Evolutionary conservation across 148 eudicot genomes (phyloP).

Genomic region (Rhododendron molle): DNA sequence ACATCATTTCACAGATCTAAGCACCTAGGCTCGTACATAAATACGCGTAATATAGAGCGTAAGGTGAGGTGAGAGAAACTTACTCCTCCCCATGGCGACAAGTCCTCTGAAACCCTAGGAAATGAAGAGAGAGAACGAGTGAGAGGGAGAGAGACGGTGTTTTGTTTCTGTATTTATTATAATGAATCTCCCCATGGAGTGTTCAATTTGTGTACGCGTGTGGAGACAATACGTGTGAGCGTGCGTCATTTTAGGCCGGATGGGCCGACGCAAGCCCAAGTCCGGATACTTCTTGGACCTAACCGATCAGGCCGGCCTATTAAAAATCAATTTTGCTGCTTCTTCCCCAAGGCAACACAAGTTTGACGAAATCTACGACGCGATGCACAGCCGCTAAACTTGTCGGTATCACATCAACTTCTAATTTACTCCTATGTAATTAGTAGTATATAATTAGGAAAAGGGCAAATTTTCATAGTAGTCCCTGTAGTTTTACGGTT

Average conservation of each 20-base stretch:
- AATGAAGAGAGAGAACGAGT: background rate
- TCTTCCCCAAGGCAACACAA: background rate
- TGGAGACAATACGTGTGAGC: conserved; percentile 22
- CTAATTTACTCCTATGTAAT: too few relatives aligned
- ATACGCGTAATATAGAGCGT: background rate
- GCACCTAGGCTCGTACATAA: background rate
- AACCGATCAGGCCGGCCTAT: background rate
- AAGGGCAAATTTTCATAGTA: too few relatives aligned
- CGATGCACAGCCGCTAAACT: too few relatives aligned
- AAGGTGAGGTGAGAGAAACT: background rate
- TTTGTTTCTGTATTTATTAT: background rate
- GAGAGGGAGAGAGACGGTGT: background rate
- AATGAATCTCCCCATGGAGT: too few relatives aligned
- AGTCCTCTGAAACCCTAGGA: background rate
- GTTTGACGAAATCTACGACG: background rate
- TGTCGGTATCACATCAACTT: too few relatives aligned
- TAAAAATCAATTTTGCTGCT: background rate
- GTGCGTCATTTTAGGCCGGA: conserved; percentile 12
- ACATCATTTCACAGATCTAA: background rate
- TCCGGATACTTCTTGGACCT: background rate
- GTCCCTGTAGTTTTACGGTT: too few relatives aligned
- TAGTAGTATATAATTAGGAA: too few relatives aligned
- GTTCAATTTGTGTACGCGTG: background rate
- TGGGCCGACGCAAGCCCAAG: conserved; percentile 7
- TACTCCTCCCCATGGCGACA: conserved; percentile 35